Percentiles rank a stretch among this genome's conserved stretches.
Evolutionary conservation across 164 flowering plant species (phyloP).

Genomic region (Chloranthus sessilifolius): DNA sequence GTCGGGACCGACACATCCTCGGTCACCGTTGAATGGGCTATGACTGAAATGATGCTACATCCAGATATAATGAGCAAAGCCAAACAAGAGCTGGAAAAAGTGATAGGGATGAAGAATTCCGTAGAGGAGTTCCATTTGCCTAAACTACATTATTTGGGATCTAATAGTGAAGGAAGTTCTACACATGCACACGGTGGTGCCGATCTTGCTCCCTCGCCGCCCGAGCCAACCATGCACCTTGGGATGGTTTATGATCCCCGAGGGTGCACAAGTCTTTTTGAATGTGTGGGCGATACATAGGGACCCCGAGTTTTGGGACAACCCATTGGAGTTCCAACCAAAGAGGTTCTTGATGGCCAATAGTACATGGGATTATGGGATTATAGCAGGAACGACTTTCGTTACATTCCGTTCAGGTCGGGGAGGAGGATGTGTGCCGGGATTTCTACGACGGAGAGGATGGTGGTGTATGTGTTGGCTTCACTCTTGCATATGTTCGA

Average conservation of each 20-base stretch:
- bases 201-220: constrained; percentile 26
- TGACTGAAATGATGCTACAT: constrained; percentile 19
- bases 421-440: constrained; percentile 28
- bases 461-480: constrained; percentile 20
- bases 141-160: no score
- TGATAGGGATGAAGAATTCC: constrained; percentile 19
- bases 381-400: constrained; percentile 20
- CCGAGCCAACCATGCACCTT: constrained; percentile 15
- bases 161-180: constrained; percentile 24
- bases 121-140: no score
- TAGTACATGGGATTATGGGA: constrained; percentile 13
- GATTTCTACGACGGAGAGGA: constrained; percentile 17
- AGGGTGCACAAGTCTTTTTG: constrained; percentile 17
- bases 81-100: constrained; percentile 17
- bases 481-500: constrained; percentile 24
- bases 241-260: constrained; percentile 20
- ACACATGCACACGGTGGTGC: constrained; percentile 23
- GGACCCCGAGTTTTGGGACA: constrained; percentile 18
- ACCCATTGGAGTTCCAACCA: constrained; percentile 23
- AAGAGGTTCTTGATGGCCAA: constrained; percentile 23
- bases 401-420: constrained; percentile 31
- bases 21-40: constrained; percentile 29
- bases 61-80: constrained; percentile 15
- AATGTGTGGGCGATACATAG: constrained; percentile 23
- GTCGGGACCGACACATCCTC: constrained; percentile 32